Evolutionary conservation across 2,329 filamentous ascomycete species (phyloP).

Genomic region (Hypoxylon sp.): DNA sequence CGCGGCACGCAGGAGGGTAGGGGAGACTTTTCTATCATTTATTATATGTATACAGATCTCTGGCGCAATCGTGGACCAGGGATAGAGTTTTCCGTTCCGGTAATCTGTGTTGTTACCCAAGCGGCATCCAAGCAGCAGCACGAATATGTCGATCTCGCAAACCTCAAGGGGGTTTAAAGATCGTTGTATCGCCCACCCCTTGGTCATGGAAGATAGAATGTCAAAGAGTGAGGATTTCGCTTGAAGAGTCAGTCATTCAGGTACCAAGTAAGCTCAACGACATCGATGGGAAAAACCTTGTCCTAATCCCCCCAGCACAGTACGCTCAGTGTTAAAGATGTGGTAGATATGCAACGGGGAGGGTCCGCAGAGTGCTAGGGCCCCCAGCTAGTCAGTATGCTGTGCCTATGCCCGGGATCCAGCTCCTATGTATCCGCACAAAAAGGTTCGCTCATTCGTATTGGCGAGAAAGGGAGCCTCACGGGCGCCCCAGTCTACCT

Average conservation of each 20-base stretch:
- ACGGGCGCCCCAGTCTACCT: neutral
- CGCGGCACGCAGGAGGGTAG: no score
- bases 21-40: neutral
- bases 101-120: constrained; percentile 6
- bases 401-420: constrained; percentile 3
- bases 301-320: neutral
- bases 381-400: constrained; percentile 6
- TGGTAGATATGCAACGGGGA: constrained; percentile 5
- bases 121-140: no score
- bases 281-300: constrained; percentile 4
- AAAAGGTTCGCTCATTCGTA: constrained; percentile 2
- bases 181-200: constrained; percentile 1
- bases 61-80: constrained; percentile 6
- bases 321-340: constrained; percentile 4
- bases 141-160: constrained; percentile 9
- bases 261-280: neutral
- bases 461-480: constrained; percentile 3
- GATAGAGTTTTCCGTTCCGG: neutral
- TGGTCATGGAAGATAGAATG: constrained; percentile 2
- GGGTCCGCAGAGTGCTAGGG: constrained; percentile 9
- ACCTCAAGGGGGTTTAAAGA: constrained; percentile 9
- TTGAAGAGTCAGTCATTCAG: neutral
- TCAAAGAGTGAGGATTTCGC: no score
- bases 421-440: constrained; percentile 5
- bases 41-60: constrained; percentile 10